phyloP scores from a whole-genome alignment of 2,329 filamentous ascomycete species.

The Exserohilum turcica region DNA sequence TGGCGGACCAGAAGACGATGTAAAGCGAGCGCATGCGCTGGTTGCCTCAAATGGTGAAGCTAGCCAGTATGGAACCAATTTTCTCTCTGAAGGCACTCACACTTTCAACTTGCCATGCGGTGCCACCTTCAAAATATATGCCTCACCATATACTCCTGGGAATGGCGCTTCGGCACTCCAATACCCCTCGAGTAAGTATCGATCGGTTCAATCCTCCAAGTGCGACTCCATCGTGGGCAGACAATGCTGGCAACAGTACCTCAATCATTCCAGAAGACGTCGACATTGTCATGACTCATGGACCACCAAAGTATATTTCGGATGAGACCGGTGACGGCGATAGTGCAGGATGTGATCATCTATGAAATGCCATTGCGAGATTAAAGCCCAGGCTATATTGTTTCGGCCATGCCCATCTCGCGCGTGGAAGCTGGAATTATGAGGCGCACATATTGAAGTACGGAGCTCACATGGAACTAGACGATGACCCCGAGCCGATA shows the following conservation, averaged over 20 bases:
- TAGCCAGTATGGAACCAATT: conserved; percentile 52
- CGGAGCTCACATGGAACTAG: conserved; percentile 6
- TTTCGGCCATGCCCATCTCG: conserved; percentile 64
- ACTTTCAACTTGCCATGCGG: conserved; percentile 55
- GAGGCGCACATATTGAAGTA: conserved; percentile 41
- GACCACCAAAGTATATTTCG: conserved; percentile 58
- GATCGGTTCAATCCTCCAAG: conserved; percentile 57
- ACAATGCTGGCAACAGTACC: conserved; percentile 21
- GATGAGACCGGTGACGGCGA: conserved; percentile 48
- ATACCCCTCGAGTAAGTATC: conserved; percentile 50
- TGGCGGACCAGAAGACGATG: conserved; percentile 26
- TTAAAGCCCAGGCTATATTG: conserved; percentile 59
- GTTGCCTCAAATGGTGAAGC: conserved; percentile 51
- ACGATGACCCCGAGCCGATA: conserved; percentile 16
- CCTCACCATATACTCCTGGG: conserved; percentile 58
- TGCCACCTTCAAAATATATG: conserved; percentile 57
- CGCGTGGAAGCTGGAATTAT: conserved; percentile 43
- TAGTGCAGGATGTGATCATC: conserved; percentile 59
- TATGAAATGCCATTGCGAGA: conserved; percentile 56
- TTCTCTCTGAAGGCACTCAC: conserved; percentile 59
- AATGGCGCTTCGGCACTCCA: conserved; percentile 61
- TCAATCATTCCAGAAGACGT: conserved; percentile 44
- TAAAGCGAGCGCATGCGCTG: conserved; percentile 12
- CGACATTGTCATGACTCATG: conserved; percentile 66
- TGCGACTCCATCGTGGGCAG: conserved; percentile 23